These are phyloP conservation scores for Aspergillus sclerotioniger DNA, from an alignment of 495 filamentous ascomycete species.

Conservation along the genomic window DNA sequence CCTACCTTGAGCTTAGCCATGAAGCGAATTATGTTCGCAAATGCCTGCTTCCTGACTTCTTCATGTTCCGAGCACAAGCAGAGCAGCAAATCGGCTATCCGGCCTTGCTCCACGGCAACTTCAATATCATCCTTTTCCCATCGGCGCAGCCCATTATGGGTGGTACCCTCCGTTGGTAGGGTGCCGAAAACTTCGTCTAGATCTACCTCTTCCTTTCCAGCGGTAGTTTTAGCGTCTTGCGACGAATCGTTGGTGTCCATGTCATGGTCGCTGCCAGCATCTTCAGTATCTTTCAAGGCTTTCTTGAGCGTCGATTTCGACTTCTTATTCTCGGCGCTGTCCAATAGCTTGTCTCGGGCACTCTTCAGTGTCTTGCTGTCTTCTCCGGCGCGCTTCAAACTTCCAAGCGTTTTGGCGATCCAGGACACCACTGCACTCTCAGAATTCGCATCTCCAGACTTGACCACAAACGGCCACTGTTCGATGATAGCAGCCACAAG, in stretches of 20 bases:
- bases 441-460: constrained; percentile 38
- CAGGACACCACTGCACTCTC: constrained; percentile 51
- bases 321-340: constrained; percentile 38
- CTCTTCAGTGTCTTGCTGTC: constrained; percentile 36
- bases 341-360: constrained; percentile 40
- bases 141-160: constrained; percentile 45
- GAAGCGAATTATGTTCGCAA: constrained; percentile 62
- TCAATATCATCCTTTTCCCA: constrained; percentile 76
- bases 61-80: constrained; percentile 72
- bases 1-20: constrained; percentile 60
- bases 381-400: constrained; percentile 47
- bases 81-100: constrained; percentile 62
- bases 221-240: constrained; percentile 9
- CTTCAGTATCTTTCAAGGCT: constrained; percentile 35
- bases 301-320: constrained; percentile 40
- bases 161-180: constrained; percentile 40
- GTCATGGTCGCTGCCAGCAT: constrained; percentile 17
- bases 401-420: constrained; percentile 47
- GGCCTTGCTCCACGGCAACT: constrained; percentile 70
- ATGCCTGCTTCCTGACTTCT: constrained; percentile 75
- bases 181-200: constrained; percentile 42
- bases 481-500: constrained; percentile 66
- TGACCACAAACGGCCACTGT: constrained; percentile 70
- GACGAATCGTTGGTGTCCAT: constrained; percentile 24
- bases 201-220: constrained; percentile 24